Base-by-base conservation (phyloP, 495 filamentous ascomycete species). In the Delitschia confertaspora region DNA sequence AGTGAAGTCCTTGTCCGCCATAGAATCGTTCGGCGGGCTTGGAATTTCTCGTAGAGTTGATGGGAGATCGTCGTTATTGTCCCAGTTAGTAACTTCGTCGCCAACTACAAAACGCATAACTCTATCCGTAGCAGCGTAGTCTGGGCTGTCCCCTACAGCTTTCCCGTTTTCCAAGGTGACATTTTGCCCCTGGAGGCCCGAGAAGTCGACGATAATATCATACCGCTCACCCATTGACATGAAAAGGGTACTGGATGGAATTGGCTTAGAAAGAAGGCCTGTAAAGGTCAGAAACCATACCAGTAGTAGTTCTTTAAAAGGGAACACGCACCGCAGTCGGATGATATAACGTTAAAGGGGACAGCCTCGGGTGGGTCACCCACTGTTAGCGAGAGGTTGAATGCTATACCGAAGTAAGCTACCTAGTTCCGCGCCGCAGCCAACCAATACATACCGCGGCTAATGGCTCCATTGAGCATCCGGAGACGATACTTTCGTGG, bases 401-500 rank as follows among this genome's bases (percentile, higher is more conserved):
- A 30, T 67, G 62, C 18, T 66, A 65, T 29, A 72, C 11, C 11
- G 29, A 7, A 14, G 11, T 13, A 20, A 9, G 8, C 9, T 16
- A 7, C 11, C 10, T 18, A 29, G 20, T 40, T n/a, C 7, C 37
- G 29, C 4, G 14, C 10, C 14, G 2, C 13, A n/a, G 24, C 8
- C 9, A 32, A 32, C 5, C n/a, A 21, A 9, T 16, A 10, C 45
- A 35, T 49, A 55, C 51, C 46, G 13, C 52, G 35, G 24, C 52
- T 51, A 33, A 55, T 49, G 20, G 72, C 51, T 1, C 66, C 67
- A 53, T 76, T 62, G 11, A 75, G 56, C 16, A 78, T 49, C 11
- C 74, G 60, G 38, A 78, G 64, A 5, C 72, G 71, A 56, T 77
- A 77, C 42, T 75, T 76, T 40, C 74, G 64, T 0, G 73, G 73